Percentiles rank a stretch among this genome's conserved stretches.
Evolutionary conservation across 2,329 filamentous ascomycete species (phyloP).

Genomic region (Apiospora aurea): DNA sequence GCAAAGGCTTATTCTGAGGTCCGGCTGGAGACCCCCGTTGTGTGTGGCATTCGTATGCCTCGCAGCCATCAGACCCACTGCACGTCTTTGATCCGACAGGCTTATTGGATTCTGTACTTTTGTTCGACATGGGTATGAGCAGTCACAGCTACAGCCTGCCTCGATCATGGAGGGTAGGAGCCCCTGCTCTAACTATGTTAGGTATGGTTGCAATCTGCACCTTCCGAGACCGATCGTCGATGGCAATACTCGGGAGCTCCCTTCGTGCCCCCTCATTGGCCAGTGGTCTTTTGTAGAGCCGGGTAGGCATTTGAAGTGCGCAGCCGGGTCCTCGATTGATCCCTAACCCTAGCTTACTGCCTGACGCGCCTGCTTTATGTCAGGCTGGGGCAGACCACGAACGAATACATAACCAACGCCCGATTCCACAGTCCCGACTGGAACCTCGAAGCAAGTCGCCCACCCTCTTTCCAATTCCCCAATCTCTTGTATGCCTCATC

Average conservation of each 20-base stretch:
- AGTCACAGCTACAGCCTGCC: not conserved
- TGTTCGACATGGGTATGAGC: not conserved
- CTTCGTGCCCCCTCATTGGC: not conserved
- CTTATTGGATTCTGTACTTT: slow-evolving; percentile 11
- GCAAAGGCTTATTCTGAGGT: too few species aligned
- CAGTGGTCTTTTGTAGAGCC: not conserved
- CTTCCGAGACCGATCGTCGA: not conserved
- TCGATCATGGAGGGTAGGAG: not conserved
- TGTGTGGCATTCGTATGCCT: not conserved
- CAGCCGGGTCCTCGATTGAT: not conserved
- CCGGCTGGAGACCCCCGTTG: too few species aligned
- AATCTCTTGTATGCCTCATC: too few species aligned
- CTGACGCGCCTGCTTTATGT: not conserved
- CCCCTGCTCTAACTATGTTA: not conserved
- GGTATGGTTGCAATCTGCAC: not conserved
- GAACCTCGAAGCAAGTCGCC: not conserved
- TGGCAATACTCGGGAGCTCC: not conserved
- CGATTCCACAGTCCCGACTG: not conserved
- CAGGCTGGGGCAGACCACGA: not conserved
- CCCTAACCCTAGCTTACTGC: not conserved
- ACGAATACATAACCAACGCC: not conserved
- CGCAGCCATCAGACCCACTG: not conserved
- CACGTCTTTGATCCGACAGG: not conserved
- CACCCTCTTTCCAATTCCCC: too few species aligned
- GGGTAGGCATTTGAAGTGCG: not conserved